Base-by-base conservation (phyloP, 805 yeast species). In the Candida berthetii region DNA sequence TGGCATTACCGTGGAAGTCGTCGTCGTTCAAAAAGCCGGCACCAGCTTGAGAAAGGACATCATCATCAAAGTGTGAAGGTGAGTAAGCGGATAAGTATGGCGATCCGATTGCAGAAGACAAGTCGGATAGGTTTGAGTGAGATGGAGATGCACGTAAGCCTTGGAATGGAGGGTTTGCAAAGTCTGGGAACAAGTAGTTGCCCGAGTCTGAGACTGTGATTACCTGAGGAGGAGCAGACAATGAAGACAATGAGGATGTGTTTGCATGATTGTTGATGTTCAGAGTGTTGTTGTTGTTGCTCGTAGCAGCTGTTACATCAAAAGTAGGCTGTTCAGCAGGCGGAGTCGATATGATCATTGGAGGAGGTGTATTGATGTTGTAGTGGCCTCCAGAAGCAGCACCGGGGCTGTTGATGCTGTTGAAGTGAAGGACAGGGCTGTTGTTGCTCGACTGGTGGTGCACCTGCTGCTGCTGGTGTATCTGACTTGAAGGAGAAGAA, bases 21-120 rank as follows among this genome's bases (percentile, higher is more conserved):
- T 27, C 29, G 17, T 16, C 29, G 9, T 13, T 11, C n/a, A 34
- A 22, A 9, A 41, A 22, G 2, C 36, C n/a, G 10, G 28, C 35
- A 15, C 32, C 39, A 25, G 20, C n/a, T 3, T 43, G 36, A 3
- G 40, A 31, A 7, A 44, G 16, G 17, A 50, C 56, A 34, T 49
- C 57, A 16, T 45, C 53, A 19, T 18, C 37, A 16, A 36, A 48
- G 2, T 42, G 42, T 19, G 46, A 39, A 7, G 55, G 52, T 1
- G 55, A 43, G 16, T 45, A 40, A 1, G 52, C 48, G 3, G 46
- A 38, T 3, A 54, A 32, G 35, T 50, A 53, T 5, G 60, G 60
- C 0, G 60, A 55, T 24, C 48, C 50, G 10, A 47, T 44, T 9
- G 45, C 58, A 2, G 55, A 50, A 1, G 60, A 54, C 1, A 50